These are phyloP conservation scores for Homolaphlyctis polyrhiza DNA, from an alignment of 371 early-diverging fungal species.

Conservation along the genomic window DNA sequence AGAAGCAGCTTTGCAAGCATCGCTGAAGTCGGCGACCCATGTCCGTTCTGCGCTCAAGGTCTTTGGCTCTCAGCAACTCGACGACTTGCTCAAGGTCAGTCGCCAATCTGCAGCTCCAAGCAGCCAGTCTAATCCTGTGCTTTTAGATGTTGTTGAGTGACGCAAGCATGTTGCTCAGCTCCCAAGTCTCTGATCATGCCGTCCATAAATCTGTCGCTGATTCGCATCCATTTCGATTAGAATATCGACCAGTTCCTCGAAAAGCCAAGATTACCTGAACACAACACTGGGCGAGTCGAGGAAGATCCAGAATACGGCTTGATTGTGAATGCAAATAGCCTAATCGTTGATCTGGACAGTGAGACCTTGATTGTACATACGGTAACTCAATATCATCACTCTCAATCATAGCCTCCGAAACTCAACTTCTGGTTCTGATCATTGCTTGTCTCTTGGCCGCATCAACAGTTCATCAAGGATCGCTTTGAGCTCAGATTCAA, in stretches of 20 bases:
- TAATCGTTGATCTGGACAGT: constrained; percentile 79
- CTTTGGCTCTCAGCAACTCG: constrained; percentile 16
- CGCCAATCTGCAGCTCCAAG: not conserved
- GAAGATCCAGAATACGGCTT: constrained; percentile 79
- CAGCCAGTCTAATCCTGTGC: not conserved
- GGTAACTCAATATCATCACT: constrained; percentile 36
- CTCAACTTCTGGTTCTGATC: not conserved
- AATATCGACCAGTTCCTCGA: constrained; percentile 22
- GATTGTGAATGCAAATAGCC: constrained; percentile 82
- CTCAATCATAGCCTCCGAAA: not conserved
- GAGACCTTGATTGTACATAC: constrained; percentile 84
- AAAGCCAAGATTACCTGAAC: constrained; percentile 10
- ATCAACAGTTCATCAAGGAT: constrained; percentile 75
- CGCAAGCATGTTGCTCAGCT: not conserved
- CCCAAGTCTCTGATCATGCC: not conserved
- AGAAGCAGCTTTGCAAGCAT: constrained; percentile 3
- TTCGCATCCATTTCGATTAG: constrained; percentile 13
- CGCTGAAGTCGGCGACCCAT: constrained; percentile 7
- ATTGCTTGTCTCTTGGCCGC: not conserved
- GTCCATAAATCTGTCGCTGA: not conserved
- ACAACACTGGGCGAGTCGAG: constrained; percentile 37
- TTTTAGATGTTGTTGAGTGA: not conserved
- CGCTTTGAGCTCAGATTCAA: constrained; percentile 85
- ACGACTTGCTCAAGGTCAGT: constrained; percentile 22
- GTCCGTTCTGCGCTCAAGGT: constrained; percentile 24